Evolutionary conservation across 257 asterid species (phyloP).

Genomic region (Cinchona pubescens): DNA sequence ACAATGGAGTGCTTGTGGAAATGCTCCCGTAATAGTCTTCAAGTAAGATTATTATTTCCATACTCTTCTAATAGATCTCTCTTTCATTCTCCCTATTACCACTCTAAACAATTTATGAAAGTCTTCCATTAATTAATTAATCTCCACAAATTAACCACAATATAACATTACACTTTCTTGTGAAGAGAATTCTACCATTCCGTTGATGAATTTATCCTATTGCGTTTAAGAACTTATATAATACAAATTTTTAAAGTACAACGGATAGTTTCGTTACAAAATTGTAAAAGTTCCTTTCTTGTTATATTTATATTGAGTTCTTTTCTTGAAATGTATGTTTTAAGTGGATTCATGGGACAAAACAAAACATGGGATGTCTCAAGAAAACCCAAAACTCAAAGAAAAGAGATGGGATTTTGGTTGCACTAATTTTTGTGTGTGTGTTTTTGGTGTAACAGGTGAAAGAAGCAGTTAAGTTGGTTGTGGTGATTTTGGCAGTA

Average conservation of each 20-base stretch:
- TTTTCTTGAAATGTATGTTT: not conserved
- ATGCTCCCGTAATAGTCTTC: slow-evolving; percentile 15
- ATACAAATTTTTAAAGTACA: too few species aligned
- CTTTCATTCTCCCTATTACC: not conserved
- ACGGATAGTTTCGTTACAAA: too few species aligned
- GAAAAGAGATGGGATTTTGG: not conserved
- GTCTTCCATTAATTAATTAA: too few species aligned
- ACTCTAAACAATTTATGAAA: too few species aligned
- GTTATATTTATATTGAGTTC: not conserved
- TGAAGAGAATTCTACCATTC: too few species aligned
- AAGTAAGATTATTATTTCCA: slow-evolving; percentile 30
- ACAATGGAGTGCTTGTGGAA: slow-evolving; percentile 19
- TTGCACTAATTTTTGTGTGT: not conserved
- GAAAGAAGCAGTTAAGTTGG: slow-evolving; percentile 14
- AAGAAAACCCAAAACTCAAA: not conserved
- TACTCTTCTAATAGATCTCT: not conserved
- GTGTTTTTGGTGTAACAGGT: slow-evolving; percentile 23
- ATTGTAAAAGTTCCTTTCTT: too few species aligned
- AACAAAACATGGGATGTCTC: not conserved
- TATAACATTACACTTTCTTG: not conserved
- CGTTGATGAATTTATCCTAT: too few species aligned
- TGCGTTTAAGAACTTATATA: not conserved
- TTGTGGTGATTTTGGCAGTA: slow-evolving; percentile 29
- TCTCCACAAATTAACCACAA: too few species aligned
- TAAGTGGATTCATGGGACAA: not conserved